A percentile compares a stretch with the other conserved stretches of the same genome.
phyloP scores from a whole-genome alignment of 495 filamentous ascomycete genomes.

The Podospora bellae-mahoneyi region DNA sequence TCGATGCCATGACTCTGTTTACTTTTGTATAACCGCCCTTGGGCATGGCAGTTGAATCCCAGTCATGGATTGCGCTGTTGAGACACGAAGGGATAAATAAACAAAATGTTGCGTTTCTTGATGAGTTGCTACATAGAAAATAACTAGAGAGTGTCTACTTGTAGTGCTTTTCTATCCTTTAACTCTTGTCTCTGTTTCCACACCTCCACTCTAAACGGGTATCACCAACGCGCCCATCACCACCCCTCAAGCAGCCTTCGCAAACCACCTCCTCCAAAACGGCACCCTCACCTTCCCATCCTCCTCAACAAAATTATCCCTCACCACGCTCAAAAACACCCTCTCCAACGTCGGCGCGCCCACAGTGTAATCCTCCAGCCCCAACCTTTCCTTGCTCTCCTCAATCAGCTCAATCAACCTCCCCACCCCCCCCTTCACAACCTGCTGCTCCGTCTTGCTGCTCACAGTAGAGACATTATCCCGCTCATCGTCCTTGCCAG shows the following conservation, averaged over 20 bases:
- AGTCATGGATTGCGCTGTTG: no score
- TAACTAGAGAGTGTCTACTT: background rate
- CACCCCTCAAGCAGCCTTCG: background rate
- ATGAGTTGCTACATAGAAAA: no score
- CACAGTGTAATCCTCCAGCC: slow-evolving; percentile 71
- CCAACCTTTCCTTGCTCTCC: slow-evolving; percentile 57
- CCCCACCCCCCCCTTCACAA: slow-evolving; percentile 24
- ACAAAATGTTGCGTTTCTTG: no score
- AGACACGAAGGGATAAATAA: no score
- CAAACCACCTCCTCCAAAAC: slow-evolving; percentile 11
- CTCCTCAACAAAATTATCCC: slow-evolving; percentile 66
- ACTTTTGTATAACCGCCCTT: no score
- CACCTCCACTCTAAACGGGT: background rate
- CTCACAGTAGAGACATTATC: slow-evolving; percentile 44
- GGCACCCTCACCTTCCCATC: slow-evolving; percentile 49
- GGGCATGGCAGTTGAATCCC: no score
- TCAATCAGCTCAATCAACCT: slow-evolving; percentile 48
- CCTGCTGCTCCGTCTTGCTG: background rate
- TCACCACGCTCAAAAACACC: slow-evolving; percentile 76
- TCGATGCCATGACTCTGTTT: no score
- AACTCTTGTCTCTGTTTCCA: background rate
- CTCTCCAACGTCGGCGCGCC: slow-evolving; percentile 76
- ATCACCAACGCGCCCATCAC: background rate
- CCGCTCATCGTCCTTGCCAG: slow-evolving; percentile 27
- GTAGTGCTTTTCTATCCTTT: background rate